phyloP scores from a whole-genome alignment of 2,329 filamentous ascomycete species.

The Emericellopsis atlantica region DNA sequence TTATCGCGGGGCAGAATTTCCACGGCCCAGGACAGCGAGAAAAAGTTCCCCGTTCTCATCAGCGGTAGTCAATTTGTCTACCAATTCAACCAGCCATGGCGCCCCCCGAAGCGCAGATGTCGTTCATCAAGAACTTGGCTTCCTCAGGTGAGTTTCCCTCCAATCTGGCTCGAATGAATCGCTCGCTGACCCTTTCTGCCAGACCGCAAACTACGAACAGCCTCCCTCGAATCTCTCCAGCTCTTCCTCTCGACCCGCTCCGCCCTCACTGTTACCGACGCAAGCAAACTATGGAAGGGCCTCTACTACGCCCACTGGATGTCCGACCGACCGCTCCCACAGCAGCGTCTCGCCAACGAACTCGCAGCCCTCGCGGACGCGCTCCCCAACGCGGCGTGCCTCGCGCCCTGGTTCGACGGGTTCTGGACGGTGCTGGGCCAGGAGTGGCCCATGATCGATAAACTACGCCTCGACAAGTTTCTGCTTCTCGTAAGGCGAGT shows the following conservation, averaged over 20 bases:
- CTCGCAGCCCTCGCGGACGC: slow-evolving; percentile 55
- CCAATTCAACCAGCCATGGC: slow-evolving; percentile 14
- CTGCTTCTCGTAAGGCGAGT: slow-evolving; percentile 72
- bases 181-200: slow-evolving; percentile 1
- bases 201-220: slow-evolving; percentile 70
- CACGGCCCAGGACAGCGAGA: no score
- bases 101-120: slow-evolving; percentile 37
- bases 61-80: no score
- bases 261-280: slow-evolving; percentile 52
- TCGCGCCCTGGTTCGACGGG: slow-evolving; percentile 38
- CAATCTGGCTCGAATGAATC: no score
- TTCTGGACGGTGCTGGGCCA: slow-evolving; percentile 61
- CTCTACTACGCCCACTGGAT: slow-evolving; percentile 92
- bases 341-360: slow-evolving; percentile 70
- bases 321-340: slow-evolving; percentile 77
- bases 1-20: no score
- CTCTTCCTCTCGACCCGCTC: slow-evolving; percentile 58
- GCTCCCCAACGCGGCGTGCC: slow-evolving; percentile 32
- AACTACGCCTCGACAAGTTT: slow-evolving; percentile 83
- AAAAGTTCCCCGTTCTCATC: no score
- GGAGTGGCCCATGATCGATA: slow-evolving; percentile 65
- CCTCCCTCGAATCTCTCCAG: slow-evolving; percentile 64
- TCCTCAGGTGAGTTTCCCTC: slow-evolving; percentile 77
- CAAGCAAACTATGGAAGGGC: slow-evolving; percentile 87
- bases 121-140: slow-evolving; percentile 73